phyloP scores from a whole-genome alignment of 2,329 filamentous ascomycete species.

The Cladophialophora carrionii region DNA sequence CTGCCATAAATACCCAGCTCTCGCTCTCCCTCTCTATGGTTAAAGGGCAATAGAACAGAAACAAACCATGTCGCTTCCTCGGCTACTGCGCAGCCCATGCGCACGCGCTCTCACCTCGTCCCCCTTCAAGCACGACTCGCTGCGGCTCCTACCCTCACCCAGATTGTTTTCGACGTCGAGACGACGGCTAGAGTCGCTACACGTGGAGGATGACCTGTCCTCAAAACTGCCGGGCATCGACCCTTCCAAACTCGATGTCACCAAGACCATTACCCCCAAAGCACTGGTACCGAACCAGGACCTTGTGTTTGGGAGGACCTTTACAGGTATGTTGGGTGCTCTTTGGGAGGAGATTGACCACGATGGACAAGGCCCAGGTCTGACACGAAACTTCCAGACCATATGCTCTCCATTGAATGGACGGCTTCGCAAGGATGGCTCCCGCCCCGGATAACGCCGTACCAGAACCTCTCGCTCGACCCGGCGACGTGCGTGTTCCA shows the following conservation, averaged over 20 bases:
- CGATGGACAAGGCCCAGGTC: not conserved
- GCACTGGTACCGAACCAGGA: slow-evolving; percentile 72
- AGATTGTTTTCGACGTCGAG: slow-evolving; percentile 33
- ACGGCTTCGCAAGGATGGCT: slow-evolving; percentile 82
- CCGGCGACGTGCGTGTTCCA: slow-evolving; percentile 97
- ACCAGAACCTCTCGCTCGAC: slow-evolving; percentile 96
- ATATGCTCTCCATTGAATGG: slow-evolving; percentile 97
- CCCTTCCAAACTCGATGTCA: slow-evolving; percentile 72
- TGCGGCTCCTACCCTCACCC: slow-evolving; percentile 24
- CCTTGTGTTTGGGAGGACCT: slow-evolving; percentile 85
- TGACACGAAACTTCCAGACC: slow-evolving; percentile 66
- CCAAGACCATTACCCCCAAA: slow-evolving; percentile 76
- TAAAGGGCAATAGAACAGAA: not conserved
- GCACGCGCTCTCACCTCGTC: slow-evolving; percentile 25
- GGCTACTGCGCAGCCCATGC: slow-evolving; percentile 33
- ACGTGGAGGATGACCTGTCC: slow-evolving; percentile 28
- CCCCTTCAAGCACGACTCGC: slow-evolving; percentile 19
- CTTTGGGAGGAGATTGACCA: not conserved
- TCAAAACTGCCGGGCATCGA: slow-evolving; percentile 67
- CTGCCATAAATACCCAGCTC: not conserved
- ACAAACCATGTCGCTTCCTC: slow-evolving; percentile 32
- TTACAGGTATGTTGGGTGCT: slow-evolving; percentile 70
- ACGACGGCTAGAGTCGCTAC: slow-evolving; percentile 24
- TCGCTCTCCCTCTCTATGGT: not conserved
- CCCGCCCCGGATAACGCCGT: slow-evolving; percentile 80